Evolutionary conservation across 139 green algal species (phyloP), one percentile per base, ranked within the genome.

Genomic region (Haematococcus lacustris): DNA sequence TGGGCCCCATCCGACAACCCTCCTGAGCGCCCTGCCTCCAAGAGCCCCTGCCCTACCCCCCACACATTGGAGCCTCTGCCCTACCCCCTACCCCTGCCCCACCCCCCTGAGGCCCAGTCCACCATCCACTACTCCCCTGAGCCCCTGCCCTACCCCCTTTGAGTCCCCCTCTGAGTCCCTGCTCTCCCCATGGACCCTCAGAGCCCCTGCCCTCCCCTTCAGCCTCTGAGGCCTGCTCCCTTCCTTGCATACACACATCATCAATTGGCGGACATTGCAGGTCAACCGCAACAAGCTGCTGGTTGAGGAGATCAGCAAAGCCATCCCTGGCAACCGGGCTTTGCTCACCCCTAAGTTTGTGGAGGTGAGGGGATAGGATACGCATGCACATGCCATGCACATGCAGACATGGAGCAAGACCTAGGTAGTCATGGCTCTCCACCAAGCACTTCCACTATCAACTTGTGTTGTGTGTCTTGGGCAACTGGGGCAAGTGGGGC

Each of bases 241-340:
- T 9, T 53, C 9, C 9, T 28, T 17, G 43, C 43, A 9, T 28
- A 28, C 9, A 9, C 9, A 53, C 43, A 17, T 28, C 17, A 17
- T 28, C 17, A 17, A 53, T 53, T 9, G 43, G 43, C 43, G 43
- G 30, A 26, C 13, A 21, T 26, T 30, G 53, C 79, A 90, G 80
- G 80, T 93, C 32, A 87, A 89, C 72, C 85, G 83, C 38, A 93
- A 93, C 81, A 79, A 91, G 74, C 32, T 80, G 32, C 77, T 97
- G 59, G 77, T 96, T 5, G 84, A 93, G 32, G 82, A 80, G 13
- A 73, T 97, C 38, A 76, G 78, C 70, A 73, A 88, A 50, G 94
- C 88, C 73, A 81, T 97, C 51, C 91, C 91, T 23, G 70, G 72
- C 40, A 85, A 89, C 43, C 63, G 91, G 6, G 70, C 51, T 3